A percentile compares a stretch with the other conserved stretches of the same genome.
Conservation (phyloP, 345 rosid genomes). For the Trapa bicornis region DNA sequence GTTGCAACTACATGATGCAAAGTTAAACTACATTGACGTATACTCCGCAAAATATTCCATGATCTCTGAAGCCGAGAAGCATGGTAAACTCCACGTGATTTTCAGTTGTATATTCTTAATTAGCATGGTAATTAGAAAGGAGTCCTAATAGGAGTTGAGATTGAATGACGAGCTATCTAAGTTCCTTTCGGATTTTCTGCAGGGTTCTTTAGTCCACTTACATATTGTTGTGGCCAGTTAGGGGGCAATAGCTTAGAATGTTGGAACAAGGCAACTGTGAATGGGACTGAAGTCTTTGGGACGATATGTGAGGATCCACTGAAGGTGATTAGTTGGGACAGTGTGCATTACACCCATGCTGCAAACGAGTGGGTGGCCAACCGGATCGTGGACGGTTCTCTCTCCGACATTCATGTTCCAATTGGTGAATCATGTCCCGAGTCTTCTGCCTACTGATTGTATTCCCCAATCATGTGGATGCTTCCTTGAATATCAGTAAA, state of each 20-base stretch:
- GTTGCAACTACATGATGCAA: conserved; percentile 28
- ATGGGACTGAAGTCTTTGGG: conserved; percentile 49
- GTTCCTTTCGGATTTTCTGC: conserved; percentile 1
- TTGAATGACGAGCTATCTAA: background rate
- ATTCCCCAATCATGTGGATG: background rate
- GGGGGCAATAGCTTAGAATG: conserved; percentile 49
- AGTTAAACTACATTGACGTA: conserved; percentile 48
- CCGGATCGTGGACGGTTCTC: conserved; percentile 33
- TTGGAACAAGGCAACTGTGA: conserved; percentile 41
- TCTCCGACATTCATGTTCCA: conserved; percentile 29
- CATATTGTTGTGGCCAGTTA: conserved; percentile 53
- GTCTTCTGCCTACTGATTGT: background rate
- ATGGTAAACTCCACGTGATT: conserved; percentile 24
- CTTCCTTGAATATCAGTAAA: background rate
- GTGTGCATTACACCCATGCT: conserved; percentile 51
- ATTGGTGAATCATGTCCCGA: conserved; percentile 8
- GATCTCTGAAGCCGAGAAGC: conserved; percentile 29
- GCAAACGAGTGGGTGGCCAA: conserved; percentile 39
- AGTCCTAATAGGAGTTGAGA: background rate
- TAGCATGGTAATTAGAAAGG: background rate
- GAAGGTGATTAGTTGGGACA: conserved; percentile 63
- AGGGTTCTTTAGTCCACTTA: conserved; percentile 56
- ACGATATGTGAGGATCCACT: conserved; percentile 43
- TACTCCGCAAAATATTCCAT: conserved; percentile 50
- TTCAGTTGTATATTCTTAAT: background rate